phyloP scores from a whole-genome alignment of 306 rosid species.

The Fragaria iinumae region DNA sequence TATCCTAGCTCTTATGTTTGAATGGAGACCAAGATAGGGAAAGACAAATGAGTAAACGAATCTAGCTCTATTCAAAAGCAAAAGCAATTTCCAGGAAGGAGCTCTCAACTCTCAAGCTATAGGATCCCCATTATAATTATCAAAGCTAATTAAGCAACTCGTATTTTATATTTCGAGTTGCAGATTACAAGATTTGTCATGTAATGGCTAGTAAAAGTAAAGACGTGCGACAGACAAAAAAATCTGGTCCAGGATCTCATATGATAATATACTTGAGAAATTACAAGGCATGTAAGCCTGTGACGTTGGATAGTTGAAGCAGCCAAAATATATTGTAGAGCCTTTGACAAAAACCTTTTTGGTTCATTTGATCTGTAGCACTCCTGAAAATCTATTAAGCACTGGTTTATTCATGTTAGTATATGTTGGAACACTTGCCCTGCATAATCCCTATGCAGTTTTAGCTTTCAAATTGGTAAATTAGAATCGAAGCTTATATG shows the following conservation, averaged over 20 bases:
- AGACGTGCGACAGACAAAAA: slow-evolving; percentile 9
- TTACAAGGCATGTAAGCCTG: too few relatives aligned
- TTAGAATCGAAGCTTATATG: neutral
- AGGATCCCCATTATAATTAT: neutral
- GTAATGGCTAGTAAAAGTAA: neutral
- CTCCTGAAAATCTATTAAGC: too few relatives aligned
- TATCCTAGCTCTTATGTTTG: slow-evolving; percentile 34
- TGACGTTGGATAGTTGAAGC: too few relatives aligned
- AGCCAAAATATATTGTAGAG: too few relatives aligned
- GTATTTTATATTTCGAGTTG: neutral
- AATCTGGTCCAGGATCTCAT: neutral
- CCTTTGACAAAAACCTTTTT: too few relatives aligned
- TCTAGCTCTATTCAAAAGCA: slow-evolving; percentile 21
- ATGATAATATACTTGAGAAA: neutral
- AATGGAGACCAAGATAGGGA: slow-evolving; percentile 27
- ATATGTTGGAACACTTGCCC: too few relatives aligned
- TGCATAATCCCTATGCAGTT: neutral
- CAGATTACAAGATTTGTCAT: slow-evolving; percentile 2
- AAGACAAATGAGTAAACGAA: slow-evolving; percentile 3
- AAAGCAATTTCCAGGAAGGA: slow-evolving; percentile 40
- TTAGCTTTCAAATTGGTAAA: slow-evolving; percentile 7
- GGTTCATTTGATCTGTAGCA: too few relatives aligned
- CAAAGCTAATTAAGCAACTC: neutral
- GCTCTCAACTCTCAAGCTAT: neutral
- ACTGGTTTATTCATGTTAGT: too few relatives aligned